These are phyloP conservation scores for Pleurotus djamor DNA, from an alignment of 768 basidiomycete genomes.

Conservation along the genomic window DNA sequence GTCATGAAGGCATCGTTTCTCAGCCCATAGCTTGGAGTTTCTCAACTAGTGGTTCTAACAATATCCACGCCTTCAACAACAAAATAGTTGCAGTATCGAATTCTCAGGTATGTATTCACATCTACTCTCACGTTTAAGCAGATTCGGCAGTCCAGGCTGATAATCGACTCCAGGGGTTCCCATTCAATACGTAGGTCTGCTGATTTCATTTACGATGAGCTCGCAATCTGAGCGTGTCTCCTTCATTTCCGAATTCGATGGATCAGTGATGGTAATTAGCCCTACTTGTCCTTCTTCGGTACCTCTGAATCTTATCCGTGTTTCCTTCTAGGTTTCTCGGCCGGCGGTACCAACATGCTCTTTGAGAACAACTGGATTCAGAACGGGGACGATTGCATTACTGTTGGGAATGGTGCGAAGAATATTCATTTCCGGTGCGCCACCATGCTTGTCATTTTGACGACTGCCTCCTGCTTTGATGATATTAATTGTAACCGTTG, in stretches of 20 bases:
- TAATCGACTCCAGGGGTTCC: conserved; percentile 38
- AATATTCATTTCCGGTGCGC: conserved; percentile 48
- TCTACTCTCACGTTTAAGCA: neutral
- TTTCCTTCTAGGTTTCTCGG: conserved; percentile 42
- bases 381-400: conserved; percentile 64
- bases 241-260: neutral
- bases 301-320: neutral
- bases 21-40: conserved; percentile 64
- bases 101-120: conserved; percentile 23
- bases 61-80: conserved; percentile 54
- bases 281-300: neutral
- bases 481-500: too few species aligned
- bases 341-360: conserved; percentile 52
- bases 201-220: neutral
- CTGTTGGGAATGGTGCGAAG: conserved; percentile 53
- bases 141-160: neutral
- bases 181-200: conserved; percentile 55
- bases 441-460: neutral
- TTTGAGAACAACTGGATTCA: conserved; percentile 57
- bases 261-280: conserved; percentile 32
- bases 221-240: neutral
- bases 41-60: conserved; percentile 43
- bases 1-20: neutral
- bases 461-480: neutral
- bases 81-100: conserved; percentile 51